Conservation (phyloP, 2,329 filamentous ascomycete genomes). For the Diaporthe vaccinii region DNA sequence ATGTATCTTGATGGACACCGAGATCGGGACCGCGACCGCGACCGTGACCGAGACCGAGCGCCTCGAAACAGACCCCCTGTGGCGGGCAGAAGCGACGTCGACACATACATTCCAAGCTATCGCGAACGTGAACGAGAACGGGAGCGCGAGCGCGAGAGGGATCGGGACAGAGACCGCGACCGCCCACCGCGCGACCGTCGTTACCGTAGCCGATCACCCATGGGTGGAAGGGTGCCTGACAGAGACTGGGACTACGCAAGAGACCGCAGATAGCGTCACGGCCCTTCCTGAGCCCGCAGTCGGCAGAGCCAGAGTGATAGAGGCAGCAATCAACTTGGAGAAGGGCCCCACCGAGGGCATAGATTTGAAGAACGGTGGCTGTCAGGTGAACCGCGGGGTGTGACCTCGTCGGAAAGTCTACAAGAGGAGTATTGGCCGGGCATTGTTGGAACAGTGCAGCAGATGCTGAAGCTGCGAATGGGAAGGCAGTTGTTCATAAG, state of each 20-base stretch:
- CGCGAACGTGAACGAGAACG: slow-evolving; percentile 53
- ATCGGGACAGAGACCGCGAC: slow-evolving; percentile 52
- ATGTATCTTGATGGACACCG: slow-evolving; percentile 40
- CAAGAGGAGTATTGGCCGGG: neutral
- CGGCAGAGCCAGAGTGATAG: slow-evolving; percentile 44
- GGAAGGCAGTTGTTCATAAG: neutral
- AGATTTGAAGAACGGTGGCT: neutral
- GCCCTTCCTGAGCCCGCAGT: slow-evolving; percentile 53
- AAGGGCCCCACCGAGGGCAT: slow-evolving; percentile 49
- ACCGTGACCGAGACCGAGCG: slow-evolving; percentile 49
- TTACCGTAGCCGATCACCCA: slow-evolving; percentile 39
- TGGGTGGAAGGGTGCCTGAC: slow-evolving; percentile 26
- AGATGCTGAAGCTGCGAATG: neutral
- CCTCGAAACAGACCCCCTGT: slow-evolving; percentile 44
- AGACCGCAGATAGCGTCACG: slow-evolving; percentile 51
- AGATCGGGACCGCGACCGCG: slow-evolving; percentile 51
- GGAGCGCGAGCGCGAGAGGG: slow-evolving; percentile 55
- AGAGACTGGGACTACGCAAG: slow-evolving; percentile 38
- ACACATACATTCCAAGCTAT: slow-evolving; percentile 66
- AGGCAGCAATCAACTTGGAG: slow-evolving; percentile 4
- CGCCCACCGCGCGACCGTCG: slow-evolving; percentile 39
- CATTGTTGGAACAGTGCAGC: neutral
- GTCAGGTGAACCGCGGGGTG: neutral
- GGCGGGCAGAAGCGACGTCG: slow-evolving; percentile 51
- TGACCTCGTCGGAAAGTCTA: neutral